These are phyloP conservation scores for Hirsutella thompsonii DNA, from an alignment of 2,329 filamentous ascomycete genomes.

Conservation along the genomic window DNA sequence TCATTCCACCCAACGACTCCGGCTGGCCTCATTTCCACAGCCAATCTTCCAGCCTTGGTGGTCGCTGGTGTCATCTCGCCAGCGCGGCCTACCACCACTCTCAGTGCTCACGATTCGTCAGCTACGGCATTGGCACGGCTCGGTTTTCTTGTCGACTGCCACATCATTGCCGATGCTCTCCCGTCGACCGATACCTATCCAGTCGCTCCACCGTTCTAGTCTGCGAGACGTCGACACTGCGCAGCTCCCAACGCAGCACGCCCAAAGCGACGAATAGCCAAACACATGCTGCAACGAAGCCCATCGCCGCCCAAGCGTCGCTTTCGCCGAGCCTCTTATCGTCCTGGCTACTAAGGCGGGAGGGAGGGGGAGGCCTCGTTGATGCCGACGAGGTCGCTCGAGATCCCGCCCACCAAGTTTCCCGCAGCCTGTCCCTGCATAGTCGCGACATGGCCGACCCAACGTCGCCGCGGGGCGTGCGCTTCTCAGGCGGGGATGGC, in stretches of 20 bases:
- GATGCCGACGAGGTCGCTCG: not conserved
- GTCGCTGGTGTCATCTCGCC: not conserved
- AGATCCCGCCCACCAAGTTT: not conserved
- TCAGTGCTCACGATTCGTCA: not conserved
- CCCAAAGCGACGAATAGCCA: not conserved
- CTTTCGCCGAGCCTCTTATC: not conserved
- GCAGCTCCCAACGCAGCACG: not conserved
- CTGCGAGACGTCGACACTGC: conserved; percentile 1
- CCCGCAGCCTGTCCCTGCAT: not conserved
- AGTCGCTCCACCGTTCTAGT: not conserved
- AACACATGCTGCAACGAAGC: conserved; percentile 1
- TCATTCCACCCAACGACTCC: not conserved
- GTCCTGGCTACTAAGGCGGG: not conserved
- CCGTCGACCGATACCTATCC: not conserved
- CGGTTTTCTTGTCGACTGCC: not conserved
- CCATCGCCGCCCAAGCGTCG: not conserved
- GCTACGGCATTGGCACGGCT: not conserved
- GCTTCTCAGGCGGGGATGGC: conserved; percentile 39
- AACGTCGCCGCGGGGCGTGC: conserved; percentile 38
- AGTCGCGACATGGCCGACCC: conserved; percentile 26
- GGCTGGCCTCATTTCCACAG: no score
- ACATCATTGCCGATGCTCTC: not conserved
- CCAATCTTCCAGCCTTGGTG: no score
- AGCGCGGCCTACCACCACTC: not conserved
- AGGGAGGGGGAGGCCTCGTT: not conserved